phyloP scores from a whole-genome alignment of 768 basidiomycete genomes.

The Leccinellum albellum region DNA sequence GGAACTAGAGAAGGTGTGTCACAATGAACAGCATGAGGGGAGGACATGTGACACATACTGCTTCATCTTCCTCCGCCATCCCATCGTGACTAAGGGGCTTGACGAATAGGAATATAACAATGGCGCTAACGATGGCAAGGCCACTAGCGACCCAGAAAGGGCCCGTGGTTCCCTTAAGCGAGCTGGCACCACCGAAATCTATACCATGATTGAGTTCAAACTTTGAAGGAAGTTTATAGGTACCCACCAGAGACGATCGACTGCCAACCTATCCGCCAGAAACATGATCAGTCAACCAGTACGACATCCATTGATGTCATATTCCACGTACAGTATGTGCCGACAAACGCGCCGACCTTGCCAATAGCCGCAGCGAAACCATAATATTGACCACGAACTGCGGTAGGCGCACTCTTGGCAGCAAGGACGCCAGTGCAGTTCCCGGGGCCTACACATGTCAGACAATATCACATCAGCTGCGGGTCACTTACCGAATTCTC shows the following conservation, averaged over 20 bases:
- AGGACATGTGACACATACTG: slow-evolving; percentile 37
- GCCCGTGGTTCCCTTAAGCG: slow-evolving; percentile 66
- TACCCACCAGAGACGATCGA: slow-evolving; percentile 56
- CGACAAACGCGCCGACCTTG: slow-evolving; percentile 80
- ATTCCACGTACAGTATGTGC: slow-evolving; percentile 64
- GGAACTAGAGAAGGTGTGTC: slow-evolving; percentile 51
- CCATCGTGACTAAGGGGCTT: slow-evolving; percentile 71
- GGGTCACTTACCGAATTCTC: slow-evolving; percentile 63
- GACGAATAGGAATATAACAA: slow-evolving; percentile 70
- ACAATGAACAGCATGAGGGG: neutral
- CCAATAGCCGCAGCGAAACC: slow-evolving; percentile 83
- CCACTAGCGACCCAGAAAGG: slow-evolving; percentile 88
- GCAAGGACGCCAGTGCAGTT: slow-evolving; percentile 85
- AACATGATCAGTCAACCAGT: slow-evolving; percentile 2
- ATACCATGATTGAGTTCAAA: neutral
- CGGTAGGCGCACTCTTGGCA: slow-evolving; percentile 81
- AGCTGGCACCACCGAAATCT: slow-evolving; percentile 56
- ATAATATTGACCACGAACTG: slow-evolving; percentile 81
- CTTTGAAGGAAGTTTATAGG: neutral
- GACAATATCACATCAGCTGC: neutral
- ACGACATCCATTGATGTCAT: neutral
- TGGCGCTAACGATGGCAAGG: slow-evolving; percentile 76
- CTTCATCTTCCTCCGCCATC: slow-evolving; percentile 71
- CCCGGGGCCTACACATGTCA: slow-evolving; percentile 56
- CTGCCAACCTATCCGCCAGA: slow-evolving; percentile 49